phyloP scores from a whole-genome alignment of 352 stramenopile species.

The Pythium volutum region DNA sequence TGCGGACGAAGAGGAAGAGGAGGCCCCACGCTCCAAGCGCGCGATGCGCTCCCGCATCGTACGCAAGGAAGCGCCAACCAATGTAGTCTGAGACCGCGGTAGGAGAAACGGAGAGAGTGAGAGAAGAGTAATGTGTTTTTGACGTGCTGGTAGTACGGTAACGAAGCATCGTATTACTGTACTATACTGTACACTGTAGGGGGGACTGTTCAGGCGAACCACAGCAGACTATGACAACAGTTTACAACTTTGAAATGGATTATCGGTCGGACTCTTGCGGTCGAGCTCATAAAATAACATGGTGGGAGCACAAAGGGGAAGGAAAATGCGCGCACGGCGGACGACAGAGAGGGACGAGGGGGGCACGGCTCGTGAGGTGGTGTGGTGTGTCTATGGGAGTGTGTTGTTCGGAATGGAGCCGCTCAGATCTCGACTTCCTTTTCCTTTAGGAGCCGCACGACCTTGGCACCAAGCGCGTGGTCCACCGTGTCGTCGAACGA shows the following conservation, averaged over 20 bases:
- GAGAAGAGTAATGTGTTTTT: not conserved
- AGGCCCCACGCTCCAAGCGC: constrained; percentile 17
- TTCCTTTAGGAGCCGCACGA: constrained; percentile 24
- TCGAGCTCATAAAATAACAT: constrained; percentile 19
- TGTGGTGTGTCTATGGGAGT: not conserved
- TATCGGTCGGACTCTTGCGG: not conserved
- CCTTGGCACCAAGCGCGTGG: constrained; percentile 29
- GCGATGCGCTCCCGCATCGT: constrained; percentile 11
- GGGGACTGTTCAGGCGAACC: no score
- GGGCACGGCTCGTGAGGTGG: not conserved
- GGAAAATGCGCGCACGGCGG: not conserved
- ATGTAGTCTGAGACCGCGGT: not conserved
- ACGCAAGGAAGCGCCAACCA: constrained; percentile 13
- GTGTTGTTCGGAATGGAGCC: not conserved
- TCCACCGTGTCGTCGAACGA: constrained; percentile 59
- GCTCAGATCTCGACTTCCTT: constrained; percentile 73
- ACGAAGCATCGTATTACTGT: no score
- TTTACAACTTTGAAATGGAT: constrained; percentile 5
- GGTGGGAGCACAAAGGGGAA: no score
- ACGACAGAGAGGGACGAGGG: not conserved
- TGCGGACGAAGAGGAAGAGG: not conserved
- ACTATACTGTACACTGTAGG: no score
- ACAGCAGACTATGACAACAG: not conserved
- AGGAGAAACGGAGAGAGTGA: not conserved
- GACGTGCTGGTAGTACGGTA: no score